Evolutionary conservation across 768 basidiomycete species (phyloP), one percentile per base, ranked within the genome.

Genomic region (Serendipita vermifera): DNA sequence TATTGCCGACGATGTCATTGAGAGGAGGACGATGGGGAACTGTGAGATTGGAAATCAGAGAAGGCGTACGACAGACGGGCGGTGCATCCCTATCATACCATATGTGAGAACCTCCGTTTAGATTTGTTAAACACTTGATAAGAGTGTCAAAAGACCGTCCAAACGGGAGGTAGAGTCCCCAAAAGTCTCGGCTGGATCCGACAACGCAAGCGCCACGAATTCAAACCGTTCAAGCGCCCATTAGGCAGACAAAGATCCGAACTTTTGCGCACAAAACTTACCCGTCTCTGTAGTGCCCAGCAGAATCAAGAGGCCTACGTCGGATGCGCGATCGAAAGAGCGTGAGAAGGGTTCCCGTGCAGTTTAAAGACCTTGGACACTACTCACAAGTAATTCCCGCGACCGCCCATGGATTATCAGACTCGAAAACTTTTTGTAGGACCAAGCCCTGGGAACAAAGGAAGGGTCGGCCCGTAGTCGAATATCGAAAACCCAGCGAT

Each of bases 201-300:
- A 0, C 11, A 41, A 20, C 39, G 29, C n/a, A 57, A 48, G 22
- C 7, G 24, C 24, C 55, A 24, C 15, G 22, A 54, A 54, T 27
- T 17, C 51, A 38, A 13, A 14, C 27, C 39, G 17, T 41, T 7
- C 17, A 26, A n/a, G 26, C 15, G 39, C n/a, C n/a, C n/a, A n/a
- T n/a, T 20, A 13, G 51, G 57, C 38, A 59, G 14, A 35, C 31
- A 15, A 35, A 4, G 29, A 13, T 20, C 2, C 14, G 40, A 41
- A 32, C 55, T 27, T 46, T n/a, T 11, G 51, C 4, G 9, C 17
- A 51, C 4, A 26, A 20, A n/a, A 69, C 76, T 57, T 58, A 82
- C 85, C 85, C 13, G 80, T 80, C 61, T 91, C 89, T 41, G 81
- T 71, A 0, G 89, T 86, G 3, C 86, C 87, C 61, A 91, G 69